phyloP scores from a whole-genome alignment of 106 monocot genomes.

The Allium sativum region DNA sequence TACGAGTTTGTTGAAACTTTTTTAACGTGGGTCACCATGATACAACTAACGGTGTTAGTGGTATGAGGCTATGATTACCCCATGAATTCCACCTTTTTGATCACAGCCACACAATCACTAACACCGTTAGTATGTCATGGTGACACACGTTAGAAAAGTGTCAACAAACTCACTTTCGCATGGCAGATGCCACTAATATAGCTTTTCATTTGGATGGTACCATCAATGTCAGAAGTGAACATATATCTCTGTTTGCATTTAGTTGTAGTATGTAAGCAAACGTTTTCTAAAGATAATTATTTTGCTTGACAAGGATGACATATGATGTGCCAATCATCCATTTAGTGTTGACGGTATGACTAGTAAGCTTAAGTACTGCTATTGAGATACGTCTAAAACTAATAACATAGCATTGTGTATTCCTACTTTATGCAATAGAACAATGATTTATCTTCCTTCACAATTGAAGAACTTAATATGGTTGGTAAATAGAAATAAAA shows the following conservation, averaged over 20 bases:
- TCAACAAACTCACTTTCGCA: too few species aligned
- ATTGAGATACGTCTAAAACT: background rate
- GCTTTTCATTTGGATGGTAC: slow-evolving; percentile 99
- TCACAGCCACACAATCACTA: too few species aligned
- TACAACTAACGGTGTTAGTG: too few species aligned
- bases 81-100: too few species aligned
- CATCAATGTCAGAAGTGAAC: slow-evolving; percentile 98
- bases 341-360: background rate
- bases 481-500: too few species aligned
- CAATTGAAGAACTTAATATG: background rate
- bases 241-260: slow-evolving; percentile 65
- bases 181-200: slow-evolving; percentile 88
- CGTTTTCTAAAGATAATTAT: background rate
- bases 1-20: too few species aligned
- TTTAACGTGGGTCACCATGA: too few species aligned
- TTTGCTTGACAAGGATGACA: background rate
- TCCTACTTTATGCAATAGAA: background rate
- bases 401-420: background rate
- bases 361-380: too few species aligned
- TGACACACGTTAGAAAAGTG: too few species aligned
- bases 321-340: background rate
- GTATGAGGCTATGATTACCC: too few species aligned
- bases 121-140: too few species aligned
- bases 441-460: background rate
- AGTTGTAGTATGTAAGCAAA: background rate